Base-by-base conservation (phyloP, 2,329 filamentous ascomycete genomes). In the Dactylellina leptospora region DNA sequence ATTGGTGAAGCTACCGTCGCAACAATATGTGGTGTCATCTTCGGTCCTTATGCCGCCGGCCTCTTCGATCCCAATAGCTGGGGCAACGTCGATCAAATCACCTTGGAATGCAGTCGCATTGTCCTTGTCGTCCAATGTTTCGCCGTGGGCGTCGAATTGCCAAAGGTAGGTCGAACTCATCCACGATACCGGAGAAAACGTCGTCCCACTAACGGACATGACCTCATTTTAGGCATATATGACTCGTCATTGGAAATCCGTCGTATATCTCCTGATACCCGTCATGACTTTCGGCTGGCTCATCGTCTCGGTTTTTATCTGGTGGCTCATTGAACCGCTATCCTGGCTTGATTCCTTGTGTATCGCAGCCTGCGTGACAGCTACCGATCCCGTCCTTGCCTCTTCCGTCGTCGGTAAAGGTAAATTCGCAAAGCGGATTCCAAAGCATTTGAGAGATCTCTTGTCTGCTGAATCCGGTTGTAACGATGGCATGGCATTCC, bases 401-500 rank as follows among this genome's bases (percentile, higher is more conserved):
- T 97, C 95, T 11, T 99, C 95, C 13, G 95, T 99, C 60, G 95
- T 99, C 56, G 95, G 95, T 79, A 99, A 97, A 82, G 95, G 95
- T 77, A 99, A 99, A 81, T 99, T 99, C 78, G 93, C 95, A 33
- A 96, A 96, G 82, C 88, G 95, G 74, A 92, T 99, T 3, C 95
- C 95, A 20, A 97, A 97, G 83, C 95, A 99, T 87, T 83, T 99
- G 82, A 87, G 95, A 84, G 95, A 99, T 81, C 79, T 99, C 55
- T 84, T 99, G 10, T 99, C 95, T 3, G 93, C 93, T 63, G 95
- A 99, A 81, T 99, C 95, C 5, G 95, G 95, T 27, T 99, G 95
- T 82, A 99, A 99, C 84, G 95, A 99, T 80, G 95, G 95, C 81
- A 99, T 99, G 95, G 95, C 95, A 0, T 99, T 99, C 78, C 95